Base-by-base conservation (phyloP, 176 grass and related monocot species). In the Aegilops speltoides region DNA sequence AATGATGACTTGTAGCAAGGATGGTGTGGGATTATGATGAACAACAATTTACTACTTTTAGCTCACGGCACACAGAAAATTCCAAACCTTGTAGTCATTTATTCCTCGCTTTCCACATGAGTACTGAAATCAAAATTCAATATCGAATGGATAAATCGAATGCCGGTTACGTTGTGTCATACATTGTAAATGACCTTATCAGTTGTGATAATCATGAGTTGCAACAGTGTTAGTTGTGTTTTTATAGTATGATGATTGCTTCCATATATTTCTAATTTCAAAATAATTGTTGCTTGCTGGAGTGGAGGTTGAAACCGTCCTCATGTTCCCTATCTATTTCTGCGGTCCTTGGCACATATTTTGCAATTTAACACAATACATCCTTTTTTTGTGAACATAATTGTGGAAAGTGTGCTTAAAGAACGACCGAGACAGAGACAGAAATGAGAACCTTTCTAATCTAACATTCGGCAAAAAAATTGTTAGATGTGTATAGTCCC, bases 171-270 rank as follows among this genome's bases (percentile, higher is more conserved):
- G 62, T n/a, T 67, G 61, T 77, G 64, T 5, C 10, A 22, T 66
- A 61, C 54, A 37, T 8, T 46, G 43, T 65, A 77, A 36, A 68
- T 67, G 13, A 46, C 32, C 14, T 72, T 72, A n/a, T 38, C 14
- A 38, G 66, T 83, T 83, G 10, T 75, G 52, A 74, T 46, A 63
- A 17, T 19, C 22, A 69, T 71, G 36, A 62, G 16, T 83, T 62
- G 56, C 36, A 15, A 74, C 29, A 32, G 43, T 83, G 9, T 59
- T 5, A 26, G 66, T 83, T 74, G 54, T 38, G 37, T 38, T 38
- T 38, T 62, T 40, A 31, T 6, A 6, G 36, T 8, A 73, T 45
- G 26, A 22, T 84, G 34, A n/a, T 45, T 84, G 24, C 26, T 28
- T 73, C 36, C 16, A 62, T 22, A 29, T 61, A 6, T 43, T 15